phyloP scores from a whole-genome alignment of 176 grass and related monocot species.

The Triticum dicoccoides region DNA sequence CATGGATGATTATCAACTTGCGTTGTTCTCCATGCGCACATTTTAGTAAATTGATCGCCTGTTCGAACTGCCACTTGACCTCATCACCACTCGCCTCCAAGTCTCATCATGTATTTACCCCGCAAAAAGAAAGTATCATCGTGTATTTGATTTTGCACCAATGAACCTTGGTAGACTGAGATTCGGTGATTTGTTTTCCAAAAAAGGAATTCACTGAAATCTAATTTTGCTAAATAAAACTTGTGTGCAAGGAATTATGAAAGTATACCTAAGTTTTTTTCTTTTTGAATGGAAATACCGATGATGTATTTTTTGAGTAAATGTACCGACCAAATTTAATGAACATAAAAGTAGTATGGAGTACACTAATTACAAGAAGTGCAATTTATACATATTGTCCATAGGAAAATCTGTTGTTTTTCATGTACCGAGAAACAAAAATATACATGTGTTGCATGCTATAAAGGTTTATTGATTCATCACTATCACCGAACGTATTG shows the following conservation, averaged over 20 bases:
- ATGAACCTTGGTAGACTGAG: neutral
- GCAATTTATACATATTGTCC: neutral
- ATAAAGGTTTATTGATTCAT: neutral
- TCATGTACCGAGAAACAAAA: neutral
- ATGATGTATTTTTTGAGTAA: too few species aligned
- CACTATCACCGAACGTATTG: neutral
- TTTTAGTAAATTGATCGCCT: too few species aligned
- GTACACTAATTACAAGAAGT: neutral
- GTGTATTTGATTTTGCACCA: neutral
- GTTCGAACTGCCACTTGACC: too few species aligned
- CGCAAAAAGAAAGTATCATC: too few species aligned
- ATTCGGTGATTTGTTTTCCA: neutral
- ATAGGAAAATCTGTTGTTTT: neutral
- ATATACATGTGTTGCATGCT: neutral
- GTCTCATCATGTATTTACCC: too few species aligned
- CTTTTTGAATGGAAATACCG: neutral
- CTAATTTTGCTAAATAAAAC: neutral
- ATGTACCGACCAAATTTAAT: too few species aligned
- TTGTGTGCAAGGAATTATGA: neutral
- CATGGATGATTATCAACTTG: too few species aligned
- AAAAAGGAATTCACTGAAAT: neutral
- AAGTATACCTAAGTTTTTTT: neutral
- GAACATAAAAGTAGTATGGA: too few species aligned
- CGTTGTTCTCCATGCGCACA: too few species aligned
- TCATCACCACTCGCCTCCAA: too few species aligned